Percentiles rank a stretch among this genome's conserved stretches.
These are phyloP conservation scores for Neurospora sp. DNA, from an alignment of 495 filamentous ascomycete genomes.

Conservation along the genomic window DNA sequence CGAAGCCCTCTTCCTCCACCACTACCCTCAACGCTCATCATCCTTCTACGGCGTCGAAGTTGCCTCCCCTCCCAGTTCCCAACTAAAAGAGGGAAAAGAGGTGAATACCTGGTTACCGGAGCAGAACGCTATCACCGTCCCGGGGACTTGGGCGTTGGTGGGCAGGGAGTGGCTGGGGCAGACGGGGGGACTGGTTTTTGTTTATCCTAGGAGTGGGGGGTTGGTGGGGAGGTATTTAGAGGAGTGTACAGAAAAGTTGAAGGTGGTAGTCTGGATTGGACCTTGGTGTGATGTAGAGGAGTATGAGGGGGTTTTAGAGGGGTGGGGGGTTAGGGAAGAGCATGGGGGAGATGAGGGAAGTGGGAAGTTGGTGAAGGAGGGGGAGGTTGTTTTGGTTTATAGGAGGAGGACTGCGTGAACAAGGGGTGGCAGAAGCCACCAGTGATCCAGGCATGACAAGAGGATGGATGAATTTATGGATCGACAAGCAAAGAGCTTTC, in stretches of 20 bases:
- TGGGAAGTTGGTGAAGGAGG: conserved; percentile 10
- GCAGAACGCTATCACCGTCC: conserved; percentile 1
- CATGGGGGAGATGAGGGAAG: not conserved
- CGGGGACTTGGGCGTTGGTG: conserved; percentile 15
- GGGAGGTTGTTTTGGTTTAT: conserved; percentile 10
- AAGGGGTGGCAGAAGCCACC: not conserved
- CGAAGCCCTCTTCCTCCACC: conserved; percentile 13
- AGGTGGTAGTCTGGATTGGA: conserved; percentile 18
- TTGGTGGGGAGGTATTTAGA: conserved; percentile 9
- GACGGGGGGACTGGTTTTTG: conserved; percentile 12
- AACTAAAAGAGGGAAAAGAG: not conserved
- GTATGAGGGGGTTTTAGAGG: conserved; percentile 4
- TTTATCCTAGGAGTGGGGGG: conserved; percentile 11
- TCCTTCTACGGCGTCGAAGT: conserved; percentile 17
- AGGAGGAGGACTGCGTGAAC: not conserved
- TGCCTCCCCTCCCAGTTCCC: not conserved
- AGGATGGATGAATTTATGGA: not conserved
- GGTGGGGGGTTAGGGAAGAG: conserved; percentile 5
- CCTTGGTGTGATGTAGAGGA: conserved; percentile 14
- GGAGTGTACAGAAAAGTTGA: no score
- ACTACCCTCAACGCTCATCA: conserved; percentile 1
- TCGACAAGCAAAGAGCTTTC: not conserved
- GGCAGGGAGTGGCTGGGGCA: not conserved
- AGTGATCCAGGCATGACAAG: not conserved
- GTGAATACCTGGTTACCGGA: conserved; percentile 16